Evolutionary conservation across 2,329 filamentous ascomycete species (phyloP), one percentile per base, ranked within the genome.

Genomic region (Neoascochyta sp.): DNA sequence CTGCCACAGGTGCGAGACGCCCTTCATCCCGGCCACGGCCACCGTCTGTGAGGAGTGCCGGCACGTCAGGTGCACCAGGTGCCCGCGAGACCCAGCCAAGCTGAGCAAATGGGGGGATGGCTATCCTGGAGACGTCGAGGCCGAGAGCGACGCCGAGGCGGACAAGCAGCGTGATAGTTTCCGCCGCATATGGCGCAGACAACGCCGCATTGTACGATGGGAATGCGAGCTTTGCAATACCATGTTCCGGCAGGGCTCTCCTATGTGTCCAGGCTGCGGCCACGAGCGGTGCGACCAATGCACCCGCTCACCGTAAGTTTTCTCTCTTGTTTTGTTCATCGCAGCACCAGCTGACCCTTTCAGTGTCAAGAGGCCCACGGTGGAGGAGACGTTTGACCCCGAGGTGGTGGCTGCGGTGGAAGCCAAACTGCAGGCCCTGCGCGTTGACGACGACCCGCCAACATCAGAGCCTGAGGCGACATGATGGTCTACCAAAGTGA

Each of bases 31-130:
- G 4, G 37, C 61, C 9, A 55, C 54, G 3, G 60, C 64, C 2
- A 86, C 81, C 38, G 66, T 75, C 55, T 94, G 88, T 58, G 62
- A 69, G 6, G 70, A 69, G 21, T 94, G 88, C 62, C 66, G 71
- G 16, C 88, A 94, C 60, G 60, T 73, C 29, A 80, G 86, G 31
- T 94, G 87, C 68, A 85, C 79, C 21, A 82, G 82, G 54, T 93
- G 87, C 60, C 86, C 85, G 16, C 73, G 86, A 48, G 80, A 87
- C 52, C 86, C 86, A 74, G 68, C 79, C 38, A 84, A 83, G 64
- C 78, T 75, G 51, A 71, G 76, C 50, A 83, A 81, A 52, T 85
- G 81, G 57, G 80, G 80, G 0, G 73, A 77, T 41, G 81, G 80
- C 23, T 85, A 85, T 55, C 81, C 80, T 4, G 79, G 81, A 22